phyloP scores from a whole-genome alignment of 2,329 filamentous ascomycete genomes.

The Hawksworthiomyces lignivorus region DNA sequence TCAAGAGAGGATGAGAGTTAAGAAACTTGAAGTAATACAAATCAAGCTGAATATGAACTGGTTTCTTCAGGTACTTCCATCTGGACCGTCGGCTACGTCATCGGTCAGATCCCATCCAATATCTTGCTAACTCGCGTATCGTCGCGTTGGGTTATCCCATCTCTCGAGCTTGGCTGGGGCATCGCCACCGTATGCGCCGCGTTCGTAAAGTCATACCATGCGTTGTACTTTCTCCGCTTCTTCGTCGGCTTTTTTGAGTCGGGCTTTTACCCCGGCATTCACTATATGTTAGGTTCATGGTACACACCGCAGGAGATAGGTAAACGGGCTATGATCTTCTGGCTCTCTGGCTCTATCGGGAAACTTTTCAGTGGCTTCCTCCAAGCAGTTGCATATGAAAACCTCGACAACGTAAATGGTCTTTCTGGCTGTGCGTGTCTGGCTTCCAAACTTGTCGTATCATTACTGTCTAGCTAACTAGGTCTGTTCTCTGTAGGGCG shows the following conservation, averaged over 20 bases:
- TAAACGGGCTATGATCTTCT: constrained; percentile 57
- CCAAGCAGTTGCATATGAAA: constrained; percentile 43
- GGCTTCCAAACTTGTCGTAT: constrained; percentile 36
- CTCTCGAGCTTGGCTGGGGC: constrained; percentile 25
- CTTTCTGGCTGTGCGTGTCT: constrained; percentile 45
- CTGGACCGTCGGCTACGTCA: constrained; percentile 21
- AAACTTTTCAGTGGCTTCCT: constrained; percentile 28
- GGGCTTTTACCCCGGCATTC: constrained; percentile 46
- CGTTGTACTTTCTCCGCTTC: constrained; percentile 41
- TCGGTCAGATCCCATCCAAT: constrained; percentile 20
- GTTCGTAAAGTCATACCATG: constrained; percentile 18
- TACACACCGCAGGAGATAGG: constrained; percentile 54
- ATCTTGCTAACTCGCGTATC: constrained; percentile 18
- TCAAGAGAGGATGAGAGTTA: background rate
- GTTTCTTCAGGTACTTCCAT: constrained; percentile 21
- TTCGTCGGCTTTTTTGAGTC: constrained; percentile 45
- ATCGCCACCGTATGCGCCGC: constrained; percentile 17
- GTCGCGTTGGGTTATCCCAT: constrained; percentile 24
- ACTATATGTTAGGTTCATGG: constrained; percentile 44
- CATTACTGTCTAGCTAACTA: background rate
- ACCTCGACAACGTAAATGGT: constrained; percentile 40
- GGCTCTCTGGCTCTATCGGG: constrained; percentile 47
- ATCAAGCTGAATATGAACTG: background rate
- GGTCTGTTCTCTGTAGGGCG: constrained; percentile 29
- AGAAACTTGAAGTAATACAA: too few species aligned